phyloP scores from a whole-genome alignment of 2,329 filamentous ascomycete genomes.

The Dactylellina cionopaga region DNA sequence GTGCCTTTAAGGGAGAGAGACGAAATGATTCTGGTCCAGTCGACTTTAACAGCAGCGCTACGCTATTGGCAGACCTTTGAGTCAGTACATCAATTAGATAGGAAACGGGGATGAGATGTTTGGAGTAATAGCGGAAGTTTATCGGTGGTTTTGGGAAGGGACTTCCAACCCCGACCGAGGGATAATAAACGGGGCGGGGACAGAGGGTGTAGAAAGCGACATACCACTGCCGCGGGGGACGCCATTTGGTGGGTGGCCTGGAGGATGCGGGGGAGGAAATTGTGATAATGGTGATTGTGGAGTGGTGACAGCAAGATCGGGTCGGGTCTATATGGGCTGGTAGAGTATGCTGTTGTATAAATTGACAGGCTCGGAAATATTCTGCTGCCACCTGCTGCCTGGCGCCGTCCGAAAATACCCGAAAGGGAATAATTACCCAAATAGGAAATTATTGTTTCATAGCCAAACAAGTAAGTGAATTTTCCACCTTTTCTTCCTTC shows the following conservation, averaged over 20 bases:
- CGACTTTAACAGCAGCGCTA: conserved; percentile 98
- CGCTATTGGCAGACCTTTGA: conserved; percentile 68
- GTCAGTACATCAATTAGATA: not conserved
- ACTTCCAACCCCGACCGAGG: not conserved
- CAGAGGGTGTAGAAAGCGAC: not conserved
- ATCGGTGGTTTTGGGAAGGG: too few species aligned
- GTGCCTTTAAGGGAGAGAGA: conserved; percentile 96
- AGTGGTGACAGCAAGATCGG: not conserved
- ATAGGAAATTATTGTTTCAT: not conserved
- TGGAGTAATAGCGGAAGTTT: conserved; percentile 2
- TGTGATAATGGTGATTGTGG: not conserved
- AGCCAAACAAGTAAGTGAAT: too few species aligned
- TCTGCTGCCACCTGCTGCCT: too few species aligned
- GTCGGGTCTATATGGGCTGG: too few species aligned
- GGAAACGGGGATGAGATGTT: not conserved
- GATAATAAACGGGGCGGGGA: not conserved
- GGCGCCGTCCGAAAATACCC: too few species aligned
- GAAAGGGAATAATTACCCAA: conserved; percentile 4
- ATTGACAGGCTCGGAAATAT: too few species aligned
- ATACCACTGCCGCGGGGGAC: conserved; percentile 48
- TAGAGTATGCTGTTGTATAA: too few species aligned
- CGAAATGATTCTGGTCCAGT: conserved; percentile 94
- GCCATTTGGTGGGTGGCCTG: conserved; percentile 24
- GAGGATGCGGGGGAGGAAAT: not conserved
- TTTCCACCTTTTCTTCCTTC: not conserved